Base-by-base conservation (phyloP, 495 filamentous ascomycete genomes). In the Pyronema domesticum region DNA sequence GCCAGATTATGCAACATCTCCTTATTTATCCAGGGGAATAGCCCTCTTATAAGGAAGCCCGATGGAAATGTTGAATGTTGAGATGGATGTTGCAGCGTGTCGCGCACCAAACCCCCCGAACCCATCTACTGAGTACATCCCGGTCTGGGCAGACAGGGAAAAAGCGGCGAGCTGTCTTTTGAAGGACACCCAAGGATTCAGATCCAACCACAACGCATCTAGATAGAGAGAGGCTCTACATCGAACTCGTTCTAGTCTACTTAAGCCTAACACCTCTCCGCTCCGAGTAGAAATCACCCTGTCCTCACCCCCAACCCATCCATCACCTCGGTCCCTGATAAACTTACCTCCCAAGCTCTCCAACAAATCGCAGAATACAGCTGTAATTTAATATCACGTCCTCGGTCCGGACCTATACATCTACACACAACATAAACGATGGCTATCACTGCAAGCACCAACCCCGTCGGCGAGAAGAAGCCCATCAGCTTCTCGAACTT, bases 401-500 rank as follows among this genome's bases (percentile, higher is more conserved):
- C 50, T 53, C 42, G 50, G 50, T 53, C 50, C 39, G 50, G 50
- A 43, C 50, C 50, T 37, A 13, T 53, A 8, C 7, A 17, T 40
- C 50, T 9, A 13, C 11, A 34, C 11, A 53, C 11, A 53, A 10
- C n/a, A 40, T 7, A n/a, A n/a, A 15, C 50, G 50, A 53, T 53
- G 50, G 50, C 50, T 9, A 34, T 19, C 35, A 34, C 11, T 9
- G 19, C 50, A n/a, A 34, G 13, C n/a, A 23, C 10, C 18, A 11
- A 3, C 14, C 36, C 14, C n/a, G 42, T 18, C 15, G 7, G 39
- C 9, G 52, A 95, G 82, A 96, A 95, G 83, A 96, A 98, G 80
- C 93, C 93, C 58, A 80, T 98, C 76, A 96, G 94, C 79, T 96
- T 96, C 78, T 94, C 87, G 74, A 98, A 96, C 73, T 72, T 98